A percentile compares a stretch with the other conserved stretches of the same genome.
These are phyloP conservation scores for Thecaphora thlaspeos DNA, from an alignment of 1,284 basidiomycete species.

Conservation along the genomic window DNA sequence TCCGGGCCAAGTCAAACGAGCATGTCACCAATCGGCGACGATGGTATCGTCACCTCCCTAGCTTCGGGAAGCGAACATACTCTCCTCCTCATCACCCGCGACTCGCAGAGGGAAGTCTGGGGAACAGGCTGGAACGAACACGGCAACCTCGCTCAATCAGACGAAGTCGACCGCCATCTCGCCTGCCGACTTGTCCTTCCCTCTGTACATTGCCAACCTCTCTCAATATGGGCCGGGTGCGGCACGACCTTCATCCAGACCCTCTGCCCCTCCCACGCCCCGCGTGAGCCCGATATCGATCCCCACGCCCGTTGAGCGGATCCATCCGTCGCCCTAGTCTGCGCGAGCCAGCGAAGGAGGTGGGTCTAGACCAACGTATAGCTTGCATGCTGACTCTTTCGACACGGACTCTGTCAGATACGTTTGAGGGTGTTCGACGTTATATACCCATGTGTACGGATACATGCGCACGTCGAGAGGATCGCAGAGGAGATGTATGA, in stretches of 20 bases:
- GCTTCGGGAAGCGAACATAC: conserved; percentile 38
- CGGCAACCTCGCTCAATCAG: conserved; percentile 38
- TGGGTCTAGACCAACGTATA: conserved; percentile 1
- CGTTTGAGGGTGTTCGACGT: conserved; percentile 27
- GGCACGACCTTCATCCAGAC: conserved; percentile 26
- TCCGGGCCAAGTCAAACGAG: neutral
- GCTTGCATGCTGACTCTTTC: conserved; percentile 11
- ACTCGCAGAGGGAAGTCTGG: conserved; percentile 12
- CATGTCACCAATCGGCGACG: neutral
- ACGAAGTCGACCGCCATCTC: conserved; percentile 21
- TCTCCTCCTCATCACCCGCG: conserved; percentile 11
- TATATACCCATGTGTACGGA: conserved; percentile 24
- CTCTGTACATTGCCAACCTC: conserved; percentile 4
- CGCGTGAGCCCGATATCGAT: conserved; percentile 28
- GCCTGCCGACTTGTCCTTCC: conserved; percentile 10
- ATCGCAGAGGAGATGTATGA: conserved; percentile 20
- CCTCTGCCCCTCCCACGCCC: too few species aligned
- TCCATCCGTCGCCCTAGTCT: conserved; percentile 32
- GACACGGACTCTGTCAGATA: conserved; percentile 20
- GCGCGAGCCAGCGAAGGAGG: conserved; percentile 6
- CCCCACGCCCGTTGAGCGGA: conserved; percentile 41
- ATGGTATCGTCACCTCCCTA: conserved; percentile 5
- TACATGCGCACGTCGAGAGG: conserved; percentile 10
- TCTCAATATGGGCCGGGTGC: conserved; percentile 25
- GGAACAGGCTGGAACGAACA: conserved; percentile 41